phyloP scores from a whole-genome alignment of 1,284 basidiomycete species.

The Ceraceosorus bombacis region DNA sequence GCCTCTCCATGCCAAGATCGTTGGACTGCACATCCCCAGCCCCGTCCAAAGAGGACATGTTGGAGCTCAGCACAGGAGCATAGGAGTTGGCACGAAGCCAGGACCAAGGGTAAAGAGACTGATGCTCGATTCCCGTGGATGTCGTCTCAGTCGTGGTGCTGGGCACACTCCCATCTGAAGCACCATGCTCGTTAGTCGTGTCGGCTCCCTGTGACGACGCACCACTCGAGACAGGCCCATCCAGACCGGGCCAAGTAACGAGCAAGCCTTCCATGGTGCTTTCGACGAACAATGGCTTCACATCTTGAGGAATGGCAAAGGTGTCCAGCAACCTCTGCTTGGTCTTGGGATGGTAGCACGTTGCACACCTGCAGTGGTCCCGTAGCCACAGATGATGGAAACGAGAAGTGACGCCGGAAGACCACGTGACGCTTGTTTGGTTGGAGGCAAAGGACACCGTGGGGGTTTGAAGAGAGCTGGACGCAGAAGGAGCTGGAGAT shows the following conservation, averaged over 20 bases:
- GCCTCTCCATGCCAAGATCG: slow-evolving; percentile 16
- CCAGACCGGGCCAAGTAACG: slow-evolving; percentile 55
- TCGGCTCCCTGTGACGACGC: slow-evolving; percentile 2
- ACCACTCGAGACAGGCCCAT: too few relatives aligned
- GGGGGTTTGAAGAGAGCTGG: too few relatives aligned
- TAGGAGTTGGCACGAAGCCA: slow-evolving; percentile 72
- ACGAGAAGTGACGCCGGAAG: slow-evolving; percentile 45
- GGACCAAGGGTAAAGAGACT: slow-evolving; percentile 75
- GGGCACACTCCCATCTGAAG: not conserved
- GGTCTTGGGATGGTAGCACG: slow-evolving; percentile 79
- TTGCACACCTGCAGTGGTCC: slow-evolving; percentile 80
- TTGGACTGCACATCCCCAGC: slow-evolving; percentile 7
- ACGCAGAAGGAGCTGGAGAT: too few relatives aligned
- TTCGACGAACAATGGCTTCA: slow-evolving; percentile 61
- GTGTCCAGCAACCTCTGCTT: slow-evolving; percentile 84
- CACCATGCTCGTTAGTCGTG: too few relatives aligned
- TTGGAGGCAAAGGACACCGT: too few relatives aligned
- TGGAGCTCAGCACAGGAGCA: slow-evolving; percentile 55
- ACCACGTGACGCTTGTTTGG: not conserved
- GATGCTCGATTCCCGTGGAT: slow-evolving; percentile 51
- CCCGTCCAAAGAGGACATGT: slow-evolving; percentile 2
- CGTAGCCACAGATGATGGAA: slow-evolving; percentile 63
- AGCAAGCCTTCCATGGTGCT: slow-evolving; percentile 59
- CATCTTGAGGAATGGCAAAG: slow-evolving; percentile 68
- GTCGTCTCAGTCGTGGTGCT: slow-evolving; percentile 4